phyloP scores from a whole-genome alignment of 2,329 filamentous ascomycete genomes.

The Aurifilum marmelostoma region DNA sequence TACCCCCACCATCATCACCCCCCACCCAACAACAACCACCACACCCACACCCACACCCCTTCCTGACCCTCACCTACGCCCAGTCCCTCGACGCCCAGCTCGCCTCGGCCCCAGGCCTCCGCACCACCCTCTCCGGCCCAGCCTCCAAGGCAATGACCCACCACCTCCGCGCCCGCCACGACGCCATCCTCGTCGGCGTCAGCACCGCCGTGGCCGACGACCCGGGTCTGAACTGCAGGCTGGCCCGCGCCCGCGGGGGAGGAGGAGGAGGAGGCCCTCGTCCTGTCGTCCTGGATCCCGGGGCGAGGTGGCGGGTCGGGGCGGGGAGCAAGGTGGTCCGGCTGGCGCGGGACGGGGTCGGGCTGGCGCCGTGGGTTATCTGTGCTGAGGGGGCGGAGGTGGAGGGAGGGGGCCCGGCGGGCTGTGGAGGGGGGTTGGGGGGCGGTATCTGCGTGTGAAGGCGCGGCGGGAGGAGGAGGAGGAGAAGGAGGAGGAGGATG shows the following conservation, averaged over 20 bases:
- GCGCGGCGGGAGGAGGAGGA: constrained; percentile 42
- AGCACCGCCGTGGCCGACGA: constrained; percentile 85
- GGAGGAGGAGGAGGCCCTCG: constrained; percentile 62
- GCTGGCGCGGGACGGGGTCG: constrained; percentile 65
- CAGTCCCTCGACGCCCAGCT: constrained; percentile 84
- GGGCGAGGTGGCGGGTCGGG: constrained; percentile 69
- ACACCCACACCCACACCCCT: constrained; percentile 37
- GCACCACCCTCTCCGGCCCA: constrained; percentile 80
- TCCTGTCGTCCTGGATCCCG: constrained; percentile 82
- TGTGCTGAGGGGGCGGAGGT: constrained; percentile 52
- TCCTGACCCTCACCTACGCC: constrained; percentile 86
- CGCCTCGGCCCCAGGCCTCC: constrained; percentile 75
- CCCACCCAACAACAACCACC: background rate
- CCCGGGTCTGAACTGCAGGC: constrained; percentile 81
- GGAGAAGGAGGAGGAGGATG: constrained; percentile 32
- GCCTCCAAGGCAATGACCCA: constrained; percentile 92
- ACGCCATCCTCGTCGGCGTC: constrained; percentile 83
- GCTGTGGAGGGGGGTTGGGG: constrained; percentile 55
- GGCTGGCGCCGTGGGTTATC: constrained; percentile 75
- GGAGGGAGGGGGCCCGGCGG: constrained; percentile 40
- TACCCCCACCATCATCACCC: constrained; percentile 15
- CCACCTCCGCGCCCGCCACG: constrained; percentile 79
- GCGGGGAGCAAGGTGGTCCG: constrained; percentile 66
- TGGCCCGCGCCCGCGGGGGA: constrained; percentile 55
- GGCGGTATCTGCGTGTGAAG: constrained; percentile 53